Evolutionary conservation across 148 eudicot genomes (phyloP).

Genomic region (Linanthus parryae): DNA sequence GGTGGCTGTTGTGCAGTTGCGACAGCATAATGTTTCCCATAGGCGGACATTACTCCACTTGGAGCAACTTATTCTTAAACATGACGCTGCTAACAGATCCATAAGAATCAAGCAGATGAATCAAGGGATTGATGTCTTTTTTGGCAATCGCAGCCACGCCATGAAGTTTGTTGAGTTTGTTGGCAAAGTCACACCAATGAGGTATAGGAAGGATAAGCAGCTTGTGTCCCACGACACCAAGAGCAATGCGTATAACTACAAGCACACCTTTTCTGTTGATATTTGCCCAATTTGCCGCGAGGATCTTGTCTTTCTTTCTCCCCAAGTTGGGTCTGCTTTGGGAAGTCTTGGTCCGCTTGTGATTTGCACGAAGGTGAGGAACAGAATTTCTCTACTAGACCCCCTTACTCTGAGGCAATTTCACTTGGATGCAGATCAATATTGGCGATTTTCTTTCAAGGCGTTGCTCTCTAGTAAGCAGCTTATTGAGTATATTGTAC

Average conservation of each 20-base stretch:
- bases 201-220: slow-evolving; percentile 37
- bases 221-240: slow-evolving; percentile 60
- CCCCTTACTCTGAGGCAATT: slow-evolving; percentile 33
- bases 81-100: slow-evolving; percentile 40
- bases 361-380: slow-evolving; percentile 43
- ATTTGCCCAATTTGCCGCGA: slow-evolving; percentile 74
- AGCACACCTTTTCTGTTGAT: slow-evolving; percentile 63
- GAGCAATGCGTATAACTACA: slow-evolving; percentile 56
- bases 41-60: slow-evolving; percentile 62
- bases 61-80: slow-evolving; percentile 49
- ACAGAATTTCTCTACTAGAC: slow-evolving; percentile 30
- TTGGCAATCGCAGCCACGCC: slow-evolving; percentile 57
- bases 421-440: slow-evolving; percentile 44
- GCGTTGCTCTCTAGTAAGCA: slow-evolving; percentile 31
- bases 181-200: slow-evolving; percentile 60
- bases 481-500: slow-evolving; percentile 38
- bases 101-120: slow-evolving; percentile 45
- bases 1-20: slow-evolving; percentile 71
- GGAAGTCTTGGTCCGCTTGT: slow-evolving; percentile 54
- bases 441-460: slow-evolving; percentile 33
- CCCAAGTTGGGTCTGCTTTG: slow-evolving; percentile 35
- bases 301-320: slow-evolving; percentile 69
- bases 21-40: slow-evolving; percentile 78
- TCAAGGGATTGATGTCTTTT: slow-evolving; percentile 70
- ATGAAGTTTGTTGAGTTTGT: slow-evolving; percentile 65